Base-by-base conservation (phyloP, 805 yeast genomes). In the Suhomyces sp. region DNA sequence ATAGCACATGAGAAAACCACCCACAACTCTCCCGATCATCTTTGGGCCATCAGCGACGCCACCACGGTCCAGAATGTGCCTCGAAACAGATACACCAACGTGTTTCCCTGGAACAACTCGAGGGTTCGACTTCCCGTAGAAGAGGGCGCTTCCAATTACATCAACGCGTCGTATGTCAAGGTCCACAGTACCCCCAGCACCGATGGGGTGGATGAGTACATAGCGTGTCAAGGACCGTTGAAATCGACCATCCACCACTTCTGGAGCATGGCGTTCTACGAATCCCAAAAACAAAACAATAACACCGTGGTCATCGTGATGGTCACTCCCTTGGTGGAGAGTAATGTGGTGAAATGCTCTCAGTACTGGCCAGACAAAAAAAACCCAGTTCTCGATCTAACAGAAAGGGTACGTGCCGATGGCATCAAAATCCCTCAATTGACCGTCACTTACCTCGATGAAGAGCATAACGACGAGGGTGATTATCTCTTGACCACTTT, bases 171-270 rank as follows among this genome's bases (percentile, higher is more conserved):
- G 17, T 50, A 54, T 34, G 51, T 66, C 16, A 27, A 36, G 2
- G 21, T 31, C 20, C 13, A 26, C 14, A 27, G 30, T 13, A 17
- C 15, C 13, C 24, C 33, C 9, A 11, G 10, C 28, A 17, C 19
- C 27, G 26, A n/a, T 13, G 5, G n/a, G 12, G 21, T 33, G 4
- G 22, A 36, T 25, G 44, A 42, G n/a, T 83, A 80, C 52, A 80
- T 84, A 20, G 85, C 88, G 0, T 68, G 83, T 2, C 95, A 84
- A 50, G 95, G 91, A 2, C 80, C 80, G 2, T 51, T 67, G n/a
- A 31, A 39, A 0, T 30, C 36, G 11, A 74, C 79, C 1, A 47
- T 52, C 11, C 60, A 55, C 25, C 68, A 68, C 31, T 76, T 76
- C 46, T 75, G 80, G 79, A 14, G 71, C 80, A 68, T 68, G 74